phyloP scores from a whole-genome alignment of 2,329 filamentous ascomycete species.

The Pezicula radicicola region DNA sequence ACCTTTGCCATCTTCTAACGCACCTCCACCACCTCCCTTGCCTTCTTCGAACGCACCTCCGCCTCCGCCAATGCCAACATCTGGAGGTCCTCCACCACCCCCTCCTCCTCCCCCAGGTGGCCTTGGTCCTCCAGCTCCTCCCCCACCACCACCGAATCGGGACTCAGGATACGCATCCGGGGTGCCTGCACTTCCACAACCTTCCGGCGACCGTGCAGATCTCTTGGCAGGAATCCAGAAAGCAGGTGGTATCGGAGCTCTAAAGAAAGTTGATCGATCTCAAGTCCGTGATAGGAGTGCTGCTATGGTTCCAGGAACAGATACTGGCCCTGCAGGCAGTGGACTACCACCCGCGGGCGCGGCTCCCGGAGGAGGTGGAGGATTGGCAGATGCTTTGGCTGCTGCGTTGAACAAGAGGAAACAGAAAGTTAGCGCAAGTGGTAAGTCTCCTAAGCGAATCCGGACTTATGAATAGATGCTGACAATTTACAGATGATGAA shows the following conservation, averaged over 20 bases:
- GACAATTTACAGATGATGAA: constrained; percentile 63
- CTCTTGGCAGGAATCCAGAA: constrained; percentile 71
- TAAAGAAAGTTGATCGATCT: constrained; percentile 72
- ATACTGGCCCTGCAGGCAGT: constrained; percentile 49
- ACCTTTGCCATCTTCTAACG: constrained; percentile 21
- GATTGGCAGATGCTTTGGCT: constrained; percentile 79
- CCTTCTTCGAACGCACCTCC: constrained; percentile 11
- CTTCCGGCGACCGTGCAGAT: constrained; percentile 50
- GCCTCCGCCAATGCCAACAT: constrained; percentile 30
- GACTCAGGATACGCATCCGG: constrained; percentile 57
- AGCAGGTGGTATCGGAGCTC: constrained; percentile 60
- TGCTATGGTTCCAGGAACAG: constrained; percentile 54
- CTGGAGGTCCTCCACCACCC: constrained; percentile 39
- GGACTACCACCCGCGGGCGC: constrained; percentile 49
- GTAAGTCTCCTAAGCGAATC: constrained; percentile 55
- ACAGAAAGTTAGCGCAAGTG: constrained; percentile 90
- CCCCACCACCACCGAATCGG: constrained; percentile 50
- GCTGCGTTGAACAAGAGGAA: constrained; percentile 79
- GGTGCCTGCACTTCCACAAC: constrained; percentile 41
- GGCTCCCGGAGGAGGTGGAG: constrained; percentile 51
- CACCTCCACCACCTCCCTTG: constrained; percentile 25
- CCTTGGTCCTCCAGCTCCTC: constrained; percentile 46
- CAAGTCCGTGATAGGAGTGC: constrained; percentile 71
- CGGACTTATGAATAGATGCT: constrained; percentile 19
- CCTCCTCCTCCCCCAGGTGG: constrained; percentile 33